Evolutionary conservation across 805 yeast genomes (phyloP), one percentile per base, ranked within the genome.

Genomic region (Tetrapisispora taiwanensis): DNA sequence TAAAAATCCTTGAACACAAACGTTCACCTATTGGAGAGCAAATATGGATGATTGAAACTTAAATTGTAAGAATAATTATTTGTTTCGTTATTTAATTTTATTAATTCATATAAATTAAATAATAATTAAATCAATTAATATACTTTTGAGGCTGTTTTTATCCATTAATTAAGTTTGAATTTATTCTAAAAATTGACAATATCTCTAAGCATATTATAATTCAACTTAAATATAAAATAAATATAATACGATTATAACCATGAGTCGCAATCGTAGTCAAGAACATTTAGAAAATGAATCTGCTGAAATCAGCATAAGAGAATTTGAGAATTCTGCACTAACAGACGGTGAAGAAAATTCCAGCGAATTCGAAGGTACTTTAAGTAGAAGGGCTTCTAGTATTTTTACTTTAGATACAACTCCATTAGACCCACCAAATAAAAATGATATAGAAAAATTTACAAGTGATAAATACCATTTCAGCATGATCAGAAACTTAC

Each of bases 381-480:
- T 52, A 24, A 50, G 53, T 26, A 67, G 79, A 52, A 73, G 77
- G 47, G 70, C 81, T 15, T 76, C 82, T 49, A 67, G 82, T 52
- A 64, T 78, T 56, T 67, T 79, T 49, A 57, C 74, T 41, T 49
- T 72, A 48, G 81, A 78, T 31, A 62, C 68, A 7, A 54, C 64
- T 5, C 81, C 81, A 26, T 68, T 83, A 52, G 89, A 87, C 10
- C 81, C 84, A 37, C 90, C 92, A 9, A 85, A 83, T 55, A 79
- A 79, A 46, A 71, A 72, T 15, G 95, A 90, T 62, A 81, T 86
- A 56, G 72, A 75, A 48, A 85, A 81, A 38, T 88, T 89, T 60
- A 80, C 88, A 44, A 75, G 79, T 32, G 97, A 90, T 64, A 74
- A 74, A 39, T 74, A 95, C 58, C 97, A 90, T 62, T 81, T 90